Percentiles rank a stretch among this genome's conserved stretches.
These are phyloP conservation scores for Cadophora sp. DNA, from an alignment of 2,329 filamentous ascomycete species.

Conservation along the genomic window DNA sequence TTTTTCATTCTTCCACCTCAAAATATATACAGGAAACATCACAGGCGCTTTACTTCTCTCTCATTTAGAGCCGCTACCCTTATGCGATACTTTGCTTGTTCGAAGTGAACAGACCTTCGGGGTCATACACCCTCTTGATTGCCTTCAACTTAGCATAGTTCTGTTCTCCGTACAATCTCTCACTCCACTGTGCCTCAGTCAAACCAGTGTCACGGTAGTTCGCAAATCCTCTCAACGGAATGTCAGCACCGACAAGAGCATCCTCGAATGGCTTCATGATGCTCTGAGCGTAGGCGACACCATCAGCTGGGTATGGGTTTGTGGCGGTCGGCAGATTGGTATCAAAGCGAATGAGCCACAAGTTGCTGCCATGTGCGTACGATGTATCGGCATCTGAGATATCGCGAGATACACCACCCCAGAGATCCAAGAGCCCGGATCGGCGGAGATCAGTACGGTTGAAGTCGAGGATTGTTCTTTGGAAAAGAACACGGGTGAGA, in stretches of 20 bases:
- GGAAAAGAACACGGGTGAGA: conserved; percentile 20
- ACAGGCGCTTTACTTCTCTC: not conserved
- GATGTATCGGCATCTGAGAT: conserved; percentile 21
- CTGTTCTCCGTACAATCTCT: conserved; percentile 26
- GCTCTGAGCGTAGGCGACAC: conserved; percentile 26
- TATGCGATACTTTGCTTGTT: conserved; percentile 31
- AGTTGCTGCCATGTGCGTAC: conserved; percentile 26
- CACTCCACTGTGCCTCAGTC: conserved; percentile 28
- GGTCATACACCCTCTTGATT: conserved; percentile 28
- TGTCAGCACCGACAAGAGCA: conserved; percentile 16
- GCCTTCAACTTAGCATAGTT: conserved; percentile 28
- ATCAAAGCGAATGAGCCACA: conserved; percentile 32
- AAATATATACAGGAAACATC: not conserved
- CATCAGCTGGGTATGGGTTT: conserved; percentile 17
- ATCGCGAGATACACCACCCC: conserved; percentile 26
- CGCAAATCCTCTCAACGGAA: conserved; percentile 27
- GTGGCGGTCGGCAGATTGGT: not conserved
- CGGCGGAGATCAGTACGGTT: conserved; percentile 26
- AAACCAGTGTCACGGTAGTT: conserved; percentile 29
- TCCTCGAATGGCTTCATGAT: conserved; percentile 27
- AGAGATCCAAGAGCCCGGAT: conserved; percentile 28
- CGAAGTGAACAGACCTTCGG: conserved; percentile 27
- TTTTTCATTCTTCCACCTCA: not conserved
- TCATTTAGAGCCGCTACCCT: not conserved
- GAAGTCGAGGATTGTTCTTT: conserved; percentile 22